A percentile compares a stretch with the other conserved stretches of the same genome.
phyloP scores from a whole-genome alignment of 257 asterid genomes.

The Ocimum tenuiflorum region DNA sequence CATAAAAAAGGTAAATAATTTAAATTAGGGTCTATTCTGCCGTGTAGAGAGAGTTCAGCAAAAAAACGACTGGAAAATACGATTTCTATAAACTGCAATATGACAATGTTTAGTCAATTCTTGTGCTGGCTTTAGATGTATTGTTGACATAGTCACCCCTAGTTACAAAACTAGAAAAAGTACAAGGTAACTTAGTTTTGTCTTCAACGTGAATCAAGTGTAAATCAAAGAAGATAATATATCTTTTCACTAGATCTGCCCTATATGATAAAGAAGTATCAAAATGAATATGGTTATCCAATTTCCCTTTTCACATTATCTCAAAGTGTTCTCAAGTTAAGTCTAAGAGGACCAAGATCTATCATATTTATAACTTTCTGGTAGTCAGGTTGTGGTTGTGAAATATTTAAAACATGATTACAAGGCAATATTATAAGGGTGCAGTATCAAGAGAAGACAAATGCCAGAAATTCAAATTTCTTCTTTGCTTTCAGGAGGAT shows the following conservation, averaged over 20 bases:
- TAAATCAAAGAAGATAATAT: neutral
- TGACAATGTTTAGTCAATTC: neutral
- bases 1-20: constrained; percentile 15
- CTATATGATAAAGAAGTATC: neutral
- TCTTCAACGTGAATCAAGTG: neutral
- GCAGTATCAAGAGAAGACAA: constrained; percentile 12
- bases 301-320: neutral
- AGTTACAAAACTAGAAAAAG: neutral
- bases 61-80: neutral
- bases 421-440: neutral
- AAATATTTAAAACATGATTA: neutral
- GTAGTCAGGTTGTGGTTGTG: neutral
- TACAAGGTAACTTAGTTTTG: neutral
- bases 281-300: neutral
- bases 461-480: constrained; percentile 82
- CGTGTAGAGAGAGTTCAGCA: neutral
- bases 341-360: neutral
- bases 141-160: neutral
- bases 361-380: neutral
- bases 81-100: neutral
- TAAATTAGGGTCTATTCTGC: neutral
- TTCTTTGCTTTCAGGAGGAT: constrained; percentile 66
- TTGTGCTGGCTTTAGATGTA: neutral
- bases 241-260: neutral
- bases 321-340: neutral